Evolutionary conservation across 2,329 filamentous ascomycete genomes (phyloP).

Genomic region (Setomelanomma holmii): DNA sequence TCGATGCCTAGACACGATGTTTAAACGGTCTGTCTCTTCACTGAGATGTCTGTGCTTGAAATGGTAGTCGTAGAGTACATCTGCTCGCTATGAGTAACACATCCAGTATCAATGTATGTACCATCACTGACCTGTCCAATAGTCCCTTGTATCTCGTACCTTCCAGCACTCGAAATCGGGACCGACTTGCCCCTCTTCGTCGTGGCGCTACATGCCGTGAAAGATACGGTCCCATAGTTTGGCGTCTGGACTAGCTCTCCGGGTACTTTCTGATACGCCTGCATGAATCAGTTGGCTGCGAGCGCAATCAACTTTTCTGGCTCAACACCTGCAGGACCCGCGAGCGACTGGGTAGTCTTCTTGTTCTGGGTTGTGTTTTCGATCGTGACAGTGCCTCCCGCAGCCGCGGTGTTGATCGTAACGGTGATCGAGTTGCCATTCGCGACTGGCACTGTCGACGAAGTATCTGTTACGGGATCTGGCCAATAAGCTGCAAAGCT

Average conservation of each 20-base stretch:
- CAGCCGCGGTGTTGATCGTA: conserved; percentile 16
- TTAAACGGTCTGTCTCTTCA: conserved; percentile 19
- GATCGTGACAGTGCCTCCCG: conserved; percentile 27
- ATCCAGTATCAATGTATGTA: neutral
- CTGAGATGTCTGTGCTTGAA: conserved; percentile 16
- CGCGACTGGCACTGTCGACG: conserved; percentile 22
- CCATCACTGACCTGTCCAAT: conserved; percentile 24
- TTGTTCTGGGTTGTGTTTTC: conserved; percentile 36
- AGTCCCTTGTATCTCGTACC: conserved; percentile 34
- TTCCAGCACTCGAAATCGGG: conserved; percentile 23
- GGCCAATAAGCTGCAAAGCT: conserved; percentile 32
- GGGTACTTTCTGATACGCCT: conserved; percentile 29
- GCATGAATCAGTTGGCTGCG: conserved; percentile 33
- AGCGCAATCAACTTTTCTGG: conserved; percentile 21
- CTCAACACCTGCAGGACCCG: conserved; percentile 19
- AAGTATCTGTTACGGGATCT: conserved; percentile 22
- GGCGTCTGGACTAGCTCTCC: conserved; percentile 31
- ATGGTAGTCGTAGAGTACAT: conserved; percentile 33
- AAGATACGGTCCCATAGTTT: conserved; percentile 25
- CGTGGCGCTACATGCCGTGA: conserved; percentile 26
- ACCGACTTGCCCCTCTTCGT: conserved; percentile 25
- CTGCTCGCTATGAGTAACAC: conserved; percentile 10
- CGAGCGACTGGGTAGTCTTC: conserved; percentile 21
- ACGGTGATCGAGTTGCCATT: conserved; percentile 29
- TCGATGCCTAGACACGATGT: neutral